These are phyloP conservation scores for Coelastrella sp. DNA, from an alignment of 139 green algal genomes.

Conservation along the genomic window DNA sequence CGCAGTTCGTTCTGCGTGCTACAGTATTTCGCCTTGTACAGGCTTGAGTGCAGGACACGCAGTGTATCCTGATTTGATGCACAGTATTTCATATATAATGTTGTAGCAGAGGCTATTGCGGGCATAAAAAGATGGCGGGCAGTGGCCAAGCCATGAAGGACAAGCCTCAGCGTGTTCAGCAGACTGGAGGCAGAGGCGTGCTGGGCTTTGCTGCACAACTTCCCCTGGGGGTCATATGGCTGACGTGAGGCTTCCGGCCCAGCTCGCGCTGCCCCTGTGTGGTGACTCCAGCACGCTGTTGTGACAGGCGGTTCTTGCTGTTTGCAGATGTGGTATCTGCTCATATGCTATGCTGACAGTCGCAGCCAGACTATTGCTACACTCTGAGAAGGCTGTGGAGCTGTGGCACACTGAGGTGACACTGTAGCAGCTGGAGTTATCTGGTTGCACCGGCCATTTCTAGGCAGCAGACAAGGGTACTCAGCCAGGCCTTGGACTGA, in stretches of 20 bases:
- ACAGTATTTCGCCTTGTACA: no score
- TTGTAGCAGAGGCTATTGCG: neutral
- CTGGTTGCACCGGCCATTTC: no score
- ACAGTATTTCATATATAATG: no score
- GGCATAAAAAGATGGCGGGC: neutral
- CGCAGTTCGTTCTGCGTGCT: no score
- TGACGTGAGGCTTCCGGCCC: neutral
- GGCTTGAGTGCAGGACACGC: no score
- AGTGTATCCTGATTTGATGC: no score
- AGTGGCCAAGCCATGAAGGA: neutral
- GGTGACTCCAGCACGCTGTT: neutral
- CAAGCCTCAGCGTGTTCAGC: neutral
- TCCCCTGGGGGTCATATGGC: neutral
- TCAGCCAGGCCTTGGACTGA: no score
- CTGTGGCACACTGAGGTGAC: conserved; percentile 35
- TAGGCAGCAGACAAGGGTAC: no score
- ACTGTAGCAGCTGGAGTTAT: neutral
- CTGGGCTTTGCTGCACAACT: neutral
- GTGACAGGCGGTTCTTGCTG: neutral
- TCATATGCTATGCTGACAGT: conserved; percentile 48
- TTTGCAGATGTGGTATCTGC: conserved; percentile 29
- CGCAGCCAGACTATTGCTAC: conserved; percentile 37
- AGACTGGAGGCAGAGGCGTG: neutral
- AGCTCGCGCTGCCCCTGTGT: neutral
- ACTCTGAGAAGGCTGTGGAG: conserved; percentile 28